Conservation (phyloP, 768 basidiomycete species). For the Lactarius psammicola region DNA sequence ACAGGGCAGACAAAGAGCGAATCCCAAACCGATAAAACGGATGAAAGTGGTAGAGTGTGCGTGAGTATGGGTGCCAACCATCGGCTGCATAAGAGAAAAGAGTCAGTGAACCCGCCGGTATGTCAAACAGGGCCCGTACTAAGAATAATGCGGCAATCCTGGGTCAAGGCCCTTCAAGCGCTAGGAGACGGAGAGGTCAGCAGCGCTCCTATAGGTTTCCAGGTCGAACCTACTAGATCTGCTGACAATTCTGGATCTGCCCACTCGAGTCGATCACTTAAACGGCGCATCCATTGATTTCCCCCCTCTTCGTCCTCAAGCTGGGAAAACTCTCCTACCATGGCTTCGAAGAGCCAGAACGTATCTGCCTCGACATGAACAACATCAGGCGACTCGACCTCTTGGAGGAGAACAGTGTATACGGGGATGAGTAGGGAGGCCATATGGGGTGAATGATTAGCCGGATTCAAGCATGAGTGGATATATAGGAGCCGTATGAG, state of each 20-base stretch:
- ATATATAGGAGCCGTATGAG: conserved; percentile 69
- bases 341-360: conserved; percentile 78
- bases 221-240: conserved; percentile 50
- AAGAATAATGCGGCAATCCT: conserved; percentile 72
- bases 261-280: conserved; percentile 59
- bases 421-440: conserved; percentile 69
- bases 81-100: conserved; percentile 45
- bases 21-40: conserved; percentile 68
- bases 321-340: conserved; percentile 70
- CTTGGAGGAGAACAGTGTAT: conserved; percentile 59
- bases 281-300: conserved; percentile 57
- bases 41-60: conserved; percentile 65
- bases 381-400: conserved; percentile 58
- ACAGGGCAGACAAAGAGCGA: conserved; percentile 59
- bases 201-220: neutral
- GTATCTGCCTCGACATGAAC: conserved; percentile 75
- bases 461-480: conserved; percentile 70
- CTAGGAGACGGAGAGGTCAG: conserved; percentile 38
- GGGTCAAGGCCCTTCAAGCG: conserved; percentile 66
- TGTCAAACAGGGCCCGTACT: conserved; percentile 46
- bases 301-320: conserved; percentile 68
- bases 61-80: conserved; percentile 73
- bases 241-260: conserved; percentile 61
- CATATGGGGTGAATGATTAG: conserved; percentile 62
- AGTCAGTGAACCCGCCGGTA: neutral